Evolutionary conservation across 257 asterid genomes (phyloP).

Genomic region (Prunella vulgaris): DNA sequence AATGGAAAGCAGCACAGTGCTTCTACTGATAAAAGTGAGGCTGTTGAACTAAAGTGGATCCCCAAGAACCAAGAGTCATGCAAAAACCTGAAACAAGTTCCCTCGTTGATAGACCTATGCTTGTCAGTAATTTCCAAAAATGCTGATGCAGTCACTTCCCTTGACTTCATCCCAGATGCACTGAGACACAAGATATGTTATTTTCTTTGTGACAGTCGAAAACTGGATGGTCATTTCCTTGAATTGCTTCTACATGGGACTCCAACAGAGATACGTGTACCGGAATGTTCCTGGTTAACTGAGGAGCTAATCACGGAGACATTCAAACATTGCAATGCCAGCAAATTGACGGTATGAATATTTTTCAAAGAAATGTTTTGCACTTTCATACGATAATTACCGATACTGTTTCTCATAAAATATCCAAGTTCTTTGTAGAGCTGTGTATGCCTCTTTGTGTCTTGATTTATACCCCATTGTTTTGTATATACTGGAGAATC

Average conservation of each 20-base stretch:
- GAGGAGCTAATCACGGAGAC: constrained; percentile 58
- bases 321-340: constrained; percentile 50
- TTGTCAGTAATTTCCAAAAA: constrained; percentile 56
- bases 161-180: constrained; percentile 74
- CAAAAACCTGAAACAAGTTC: constrained; percentile 37
- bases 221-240: constrained; percentile 59
- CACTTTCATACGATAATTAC: background rate
- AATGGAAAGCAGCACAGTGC: constrained; percentile 24
- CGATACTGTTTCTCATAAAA: background rate
- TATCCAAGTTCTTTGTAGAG: background rate
- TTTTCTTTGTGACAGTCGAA: constrained; percentile 65
- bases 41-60: constrained; percentile 50
- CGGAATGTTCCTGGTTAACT: constrained; percentile 88
- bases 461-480: background rate
- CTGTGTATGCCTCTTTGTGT: constrained; percentile 6
- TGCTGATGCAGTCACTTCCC: constrained; percentile 78
- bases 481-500: background rate
- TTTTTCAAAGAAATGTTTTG: constrained; percentile 6
- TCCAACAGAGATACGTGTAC: constrained; percentile 75
- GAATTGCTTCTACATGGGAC: constrained; percentile 57
- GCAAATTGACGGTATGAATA: constrained; percentile 55
- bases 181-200: constrained; percentile 68
- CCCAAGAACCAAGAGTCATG: constrained; percentile 42
- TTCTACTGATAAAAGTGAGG: constrained; percentile 28
- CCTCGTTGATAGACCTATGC: constrained; percentile 72